These are phyloP conservation scores for Saprolegnia diclina DNA, from an alignment of 352 stramenopile genomes.

Conservation along the genomic window DNA sequence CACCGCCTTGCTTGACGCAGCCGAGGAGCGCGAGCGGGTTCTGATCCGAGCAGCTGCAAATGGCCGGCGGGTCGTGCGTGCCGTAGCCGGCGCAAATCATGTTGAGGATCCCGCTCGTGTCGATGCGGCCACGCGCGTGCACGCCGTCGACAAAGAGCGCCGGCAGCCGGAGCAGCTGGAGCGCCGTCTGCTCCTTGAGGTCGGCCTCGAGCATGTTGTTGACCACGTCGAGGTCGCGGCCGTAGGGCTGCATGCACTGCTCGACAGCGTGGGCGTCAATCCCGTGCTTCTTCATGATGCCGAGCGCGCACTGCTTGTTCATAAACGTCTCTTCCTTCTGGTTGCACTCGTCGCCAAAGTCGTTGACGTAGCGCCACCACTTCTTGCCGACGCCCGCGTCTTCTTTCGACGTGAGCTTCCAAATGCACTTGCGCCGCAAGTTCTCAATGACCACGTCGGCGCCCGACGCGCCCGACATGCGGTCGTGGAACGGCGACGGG, in stretches of 20 bases:
- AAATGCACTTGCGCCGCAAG: conserved; percentile 93
- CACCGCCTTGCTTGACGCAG: conserved; percentile 66
- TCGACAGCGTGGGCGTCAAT: conserved; percentile 85
- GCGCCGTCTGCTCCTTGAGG: conserved; percentile 81
- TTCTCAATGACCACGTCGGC: conserved; percentile 93
- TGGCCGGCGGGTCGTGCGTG: conserved; percentile 66
- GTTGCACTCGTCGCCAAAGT: conserved; percentile 85
- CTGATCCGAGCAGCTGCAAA: conserved; percentile 72
- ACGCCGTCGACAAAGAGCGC: conserved; percentile 94
- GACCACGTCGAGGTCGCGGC: conserved; percentile 72
- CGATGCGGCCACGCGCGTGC: conserved; percentile 88
- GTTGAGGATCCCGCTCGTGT: conserved; percentile 70
- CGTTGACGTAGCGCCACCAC: conserved; percentile 95
- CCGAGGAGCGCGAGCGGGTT: conserved; percentile 49
- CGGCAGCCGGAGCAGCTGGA: conserved; percentile 89
- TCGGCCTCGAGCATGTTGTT: conserved; percentile 90
- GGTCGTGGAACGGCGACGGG: conserved; percentile 91
- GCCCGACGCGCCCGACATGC: conserved; percentile 86
- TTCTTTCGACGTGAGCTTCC: conserved; percentile 75
- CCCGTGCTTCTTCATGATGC: conserved; percentile 84
- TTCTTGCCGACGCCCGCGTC: conserved; percentile 77
- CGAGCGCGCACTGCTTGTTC: conserved; percentile 80
- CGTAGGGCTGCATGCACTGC: conserved; percentile 91
- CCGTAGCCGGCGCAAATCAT: conserved; percentile 85
- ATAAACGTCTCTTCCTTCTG: conserved; percentile 81